Evolutionary conservation across 116 monocot species (phyloP).

Genomic region (Papilionanthe hybrid): DNA sequence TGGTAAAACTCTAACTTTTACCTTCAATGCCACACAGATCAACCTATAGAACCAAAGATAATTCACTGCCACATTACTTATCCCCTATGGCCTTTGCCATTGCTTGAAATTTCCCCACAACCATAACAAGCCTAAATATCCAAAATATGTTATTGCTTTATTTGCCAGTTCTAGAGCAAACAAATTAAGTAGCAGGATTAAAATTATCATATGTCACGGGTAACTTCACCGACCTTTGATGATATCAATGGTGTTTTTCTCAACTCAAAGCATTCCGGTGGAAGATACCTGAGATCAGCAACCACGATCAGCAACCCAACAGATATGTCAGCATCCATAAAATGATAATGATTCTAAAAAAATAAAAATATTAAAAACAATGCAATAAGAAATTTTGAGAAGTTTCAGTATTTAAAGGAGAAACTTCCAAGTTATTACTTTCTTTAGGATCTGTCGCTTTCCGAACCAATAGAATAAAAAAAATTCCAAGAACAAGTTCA

Average conservation of each 20-base stretch:
- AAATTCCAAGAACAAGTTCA: too few species aligned
- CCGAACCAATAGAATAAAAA: too few species aligned
- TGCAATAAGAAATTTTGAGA: neutral
- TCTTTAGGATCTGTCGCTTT: too few species aligned
- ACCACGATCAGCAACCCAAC: neutral
- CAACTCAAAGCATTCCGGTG: slow-evolving; percentile 96
- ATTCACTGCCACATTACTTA: too few species aligned
- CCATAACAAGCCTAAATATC: too few species aligned
- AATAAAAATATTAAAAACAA: neutral
- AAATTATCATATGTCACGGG: neutral
- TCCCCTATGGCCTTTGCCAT: too few species aligned
- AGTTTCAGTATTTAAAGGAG: too few species aligned
- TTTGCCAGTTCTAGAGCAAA: neutral
- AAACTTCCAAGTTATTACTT: too few species aligned
- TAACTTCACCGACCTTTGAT: slow-evolving; percentile 68
- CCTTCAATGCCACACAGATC: too few species aligned
- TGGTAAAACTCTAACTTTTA: too few species aligned
- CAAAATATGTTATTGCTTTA: neutral
- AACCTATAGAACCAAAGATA: too few species aligned
- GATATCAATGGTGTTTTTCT: slow-evolving; percentile 88
- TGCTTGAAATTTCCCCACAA: too few species aligned
- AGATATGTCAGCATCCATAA: neutral
- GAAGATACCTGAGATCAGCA: slow-evolving; percentile 69
- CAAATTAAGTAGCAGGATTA: neutral
- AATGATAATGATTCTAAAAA: neutral